Base-by-base conservation (phyloP, 2,329 filamentous ascomycete genomes). In the Aschersonia sp. region DNA sequence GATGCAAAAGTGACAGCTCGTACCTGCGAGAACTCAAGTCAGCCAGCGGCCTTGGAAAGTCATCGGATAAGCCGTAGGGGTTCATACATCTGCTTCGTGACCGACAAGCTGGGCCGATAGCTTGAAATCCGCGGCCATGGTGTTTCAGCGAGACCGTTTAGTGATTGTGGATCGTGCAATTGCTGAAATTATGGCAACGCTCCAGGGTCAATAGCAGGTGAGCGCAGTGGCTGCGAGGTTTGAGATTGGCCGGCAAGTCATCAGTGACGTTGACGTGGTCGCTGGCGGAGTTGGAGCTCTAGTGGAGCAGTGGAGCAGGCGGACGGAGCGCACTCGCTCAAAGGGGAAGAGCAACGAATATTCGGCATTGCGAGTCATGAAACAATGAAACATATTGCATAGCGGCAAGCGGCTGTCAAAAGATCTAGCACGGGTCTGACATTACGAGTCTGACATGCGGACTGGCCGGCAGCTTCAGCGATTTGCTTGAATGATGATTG, bases 31-130 rank as follows among this genome's bases (percentile, higher is more conserved):
- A 30, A 29, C 10, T n/a, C 40, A 11, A 9, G 32, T 14, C 29
- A 45, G 52, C 59, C 44, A 59, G 51, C 40, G 45, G 35, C 45
- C 10, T 30, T 6, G 42, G 42, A n/a, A 29, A 14, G 31, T 42
- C 14, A 37, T 14, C 10, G 10, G 37, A 31, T 9, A 12, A 29
- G 7, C 22, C 22, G 22, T 8, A 35, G 45, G 44, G 39, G 46
- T 32, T 47, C 81, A 67, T 74, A 95, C 92, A 79, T 98, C 92
- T 63, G 92, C 84, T 65, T 92, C 84, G 64, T 98, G 92, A 59
- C 87, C 90, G 56, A 81, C 71, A 55, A 98, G 76, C 60, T 87
- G 84, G 56, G 90, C 88, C 52, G 92, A 94, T 60, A 98, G 80
- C 76, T 90, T 95, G 75, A 87, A 97, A 62, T 88, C 83, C 65